A percentile compares a stretch with the other conserved stretches of the same genome.
These are phyloP conservation scores for Mycena pura DNA, from an alignment of 768 basidiomycete genomes.

Conservation along the genomic window DNA sequence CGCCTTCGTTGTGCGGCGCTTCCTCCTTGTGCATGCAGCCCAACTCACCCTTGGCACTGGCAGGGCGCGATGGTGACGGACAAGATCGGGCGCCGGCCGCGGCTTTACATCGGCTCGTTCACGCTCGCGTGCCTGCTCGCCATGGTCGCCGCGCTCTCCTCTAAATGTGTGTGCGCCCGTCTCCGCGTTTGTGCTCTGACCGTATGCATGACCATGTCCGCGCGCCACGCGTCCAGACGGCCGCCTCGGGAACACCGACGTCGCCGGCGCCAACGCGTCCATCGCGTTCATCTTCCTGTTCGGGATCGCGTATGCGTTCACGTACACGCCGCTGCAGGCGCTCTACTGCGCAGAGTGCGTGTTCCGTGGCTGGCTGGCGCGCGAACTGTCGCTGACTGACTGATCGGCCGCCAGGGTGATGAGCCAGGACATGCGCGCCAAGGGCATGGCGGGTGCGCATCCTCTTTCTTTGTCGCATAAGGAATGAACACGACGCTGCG, in stretches of 20 bases:
- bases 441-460: constrained; percentile 32
- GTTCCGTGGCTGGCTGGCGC: not conserved
- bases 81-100: constrained; percentile 30
- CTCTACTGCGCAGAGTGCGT: constrained; percentile 35
- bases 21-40: not conserved
- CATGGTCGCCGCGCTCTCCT: constrained; percentile 30
- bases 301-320: constrained; percentile 33
- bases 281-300: constrained; percentile 35
- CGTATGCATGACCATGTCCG: too few species aligned
- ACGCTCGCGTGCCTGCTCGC: constrained; percentile 30
- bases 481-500: not conserved
- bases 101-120: constrained; percentile 31
- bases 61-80: constrained; percentile 33
- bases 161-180: constrained; percentile 24
- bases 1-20: constrained; percentile 26
- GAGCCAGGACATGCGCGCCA: constrained; percentile 35
- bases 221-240: too few species aligned
- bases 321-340: constrained; percentile 35
- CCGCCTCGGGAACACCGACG: constrained; percentile 26
- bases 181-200: too few species aligned
- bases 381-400: not conserved
- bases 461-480: not conserved
- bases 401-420: constrained; percentile 25
- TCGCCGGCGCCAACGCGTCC: constrained; percentile 33
- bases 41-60: not conserved